These are phyloP conservation scores for Wickerhamomyces hampshirensis DNA, from an alignment of 805 yeast genomes.

Conservation along the genomic window DNA sequence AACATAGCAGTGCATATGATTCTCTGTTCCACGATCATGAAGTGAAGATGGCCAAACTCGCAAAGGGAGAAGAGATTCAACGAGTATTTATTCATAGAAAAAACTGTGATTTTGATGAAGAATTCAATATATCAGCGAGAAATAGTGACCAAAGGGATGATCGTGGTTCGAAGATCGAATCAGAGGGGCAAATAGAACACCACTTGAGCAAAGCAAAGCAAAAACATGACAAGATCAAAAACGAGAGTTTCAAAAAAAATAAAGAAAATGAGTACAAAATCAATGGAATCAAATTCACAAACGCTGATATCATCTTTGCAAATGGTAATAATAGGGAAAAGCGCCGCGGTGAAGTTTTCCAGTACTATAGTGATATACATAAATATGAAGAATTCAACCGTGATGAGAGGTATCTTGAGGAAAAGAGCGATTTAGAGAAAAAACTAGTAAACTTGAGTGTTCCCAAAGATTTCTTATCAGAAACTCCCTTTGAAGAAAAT, in stretches of 20 bases:
- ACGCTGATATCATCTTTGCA: conserved; percentile 21
- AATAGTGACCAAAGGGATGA: too few species aligned
- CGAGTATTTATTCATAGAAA: too few species aligned
- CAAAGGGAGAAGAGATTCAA: too few species aligned
- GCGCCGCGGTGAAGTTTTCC: conserved; percentile 23
- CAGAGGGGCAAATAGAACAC: too few species aligned
- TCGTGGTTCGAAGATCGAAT: too few species aligned
- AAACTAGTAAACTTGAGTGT: conserved; percentile 1
- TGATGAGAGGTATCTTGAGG: conserved; percentile 4
- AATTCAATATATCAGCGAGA: too few species aligned
- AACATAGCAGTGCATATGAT: too few species aligned
- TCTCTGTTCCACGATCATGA: too few species aligned
- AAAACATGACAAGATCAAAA: too few species aligned
- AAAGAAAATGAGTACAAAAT: conserved; percentile 1
- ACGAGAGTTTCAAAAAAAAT: background rate
- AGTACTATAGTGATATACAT: conserved; percentile 15
- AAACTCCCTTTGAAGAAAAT: conserved; percentile 5
- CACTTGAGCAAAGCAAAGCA: too few species aligned
- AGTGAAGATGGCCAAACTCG: too few species aligned
- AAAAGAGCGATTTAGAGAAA: conserved; percentile 3
- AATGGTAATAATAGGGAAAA: conserved; percentile 26
- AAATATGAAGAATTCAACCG: conserved; percentile 17
- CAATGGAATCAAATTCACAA: background rate
- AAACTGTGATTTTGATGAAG: too few species aligned
- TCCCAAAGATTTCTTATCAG: conserved; percentile 6